Base-by-base conservation (phyloP, 2,329 filamentous ascomycete species). In the Dactylella cylindrospora region DNA sequence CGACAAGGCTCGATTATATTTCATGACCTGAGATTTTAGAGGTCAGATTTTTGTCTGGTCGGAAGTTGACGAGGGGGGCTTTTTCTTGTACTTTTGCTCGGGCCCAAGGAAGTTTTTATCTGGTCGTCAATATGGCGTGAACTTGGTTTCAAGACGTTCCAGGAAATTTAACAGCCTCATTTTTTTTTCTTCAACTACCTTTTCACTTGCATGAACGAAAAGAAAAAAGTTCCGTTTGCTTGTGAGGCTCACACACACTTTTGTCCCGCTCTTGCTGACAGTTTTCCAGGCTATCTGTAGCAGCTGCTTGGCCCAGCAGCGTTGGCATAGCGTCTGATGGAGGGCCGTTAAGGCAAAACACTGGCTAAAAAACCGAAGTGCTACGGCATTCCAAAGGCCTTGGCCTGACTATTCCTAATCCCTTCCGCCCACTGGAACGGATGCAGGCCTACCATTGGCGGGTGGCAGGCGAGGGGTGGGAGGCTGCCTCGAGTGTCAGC, bases 401-500 rank as follows among this genome's bases (percentile, higher is more conserved):
- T 13, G 19, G 36, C 32, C 40, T 32, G 10, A 19, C 13, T 38
- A 38, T 17, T 38, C 9, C 33, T 9, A 38, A 19, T 38, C 33
- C 32, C n/a, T n/a, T n/a, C n/a, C n/a, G n/a, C n/a, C 54, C 55
- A 53, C 55, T 44, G 28, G 55, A 46, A 33, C 31, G 28, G 28
- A 53, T 25, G 35, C 29, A 20, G 55, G 47, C 41, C 47, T 53
- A 49, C 39, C 36, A 61, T 61, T 61, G 55, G 55, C 55, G 55
- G 55, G 54, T 46, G 54, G 54, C 31, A 60, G 54, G 45, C 40
- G 36, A 41, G 47, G 32, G 38, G n/a, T n/a, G n/a, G n/a, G 49
- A 57, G 44, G 47, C 47, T 53, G 55, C 55, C 55, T 61, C 55
- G 55, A 49, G 55, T 49, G 55, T 61, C 55, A 61, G 55, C 55